A percentile compares a stretch with the other conserved stretches of the same genome.
These are phyloP conservation scores for Delphinella strobiligena DNA, from an alignment of 2,329 filamentous ascomycete species.

Conservation along the genomic window DNA sequence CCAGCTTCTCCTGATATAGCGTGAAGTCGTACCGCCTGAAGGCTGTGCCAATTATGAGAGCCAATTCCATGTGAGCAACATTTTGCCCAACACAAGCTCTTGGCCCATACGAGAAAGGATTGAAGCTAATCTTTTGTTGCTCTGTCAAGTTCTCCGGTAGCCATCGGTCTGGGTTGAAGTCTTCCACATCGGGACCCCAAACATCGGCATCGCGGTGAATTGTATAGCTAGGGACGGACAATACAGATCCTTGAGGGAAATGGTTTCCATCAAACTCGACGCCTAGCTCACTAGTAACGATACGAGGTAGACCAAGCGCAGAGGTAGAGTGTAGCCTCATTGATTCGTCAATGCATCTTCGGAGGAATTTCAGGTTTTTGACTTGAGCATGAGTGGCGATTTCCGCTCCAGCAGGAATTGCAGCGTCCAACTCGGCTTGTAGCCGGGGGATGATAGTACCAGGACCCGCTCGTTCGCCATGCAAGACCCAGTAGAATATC, in stretches of 20 bases:
- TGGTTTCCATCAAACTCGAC: slow-evolving; percentile 14
- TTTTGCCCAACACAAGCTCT: slow-evolving; percentile 32
- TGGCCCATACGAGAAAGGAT: slow-evolving; percentile 30
- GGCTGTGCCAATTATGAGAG: slow-evolving; percentile 26
- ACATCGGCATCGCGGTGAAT: slow-evolving; percentile 29
- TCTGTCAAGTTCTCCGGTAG: slow-evolving; percentile 28
- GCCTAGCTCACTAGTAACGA: slow-evolving; percentile 16
- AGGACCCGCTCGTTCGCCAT: slow-evolving; percentile 16
- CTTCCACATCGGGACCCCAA: slow-evolving; percentile 29
- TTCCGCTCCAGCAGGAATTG: slow-evolving; percentile 12
- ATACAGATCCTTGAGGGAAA: slow-evolving; percentile 21
- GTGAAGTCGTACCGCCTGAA: slow-evolving; percentile 24
- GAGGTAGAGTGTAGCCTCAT: slow-evolving; percentile 21
- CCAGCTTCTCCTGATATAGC: slow-evolving; percentile 20
- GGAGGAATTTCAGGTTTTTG: slow-evolving; percentile 18
- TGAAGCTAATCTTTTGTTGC: slow-evolving; percentile 26
- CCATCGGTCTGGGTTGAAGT: slow-evolving; percentile 28
- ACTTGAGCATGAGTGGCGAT: slow-evolving; percentile 14
- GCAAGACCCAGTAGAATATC: slow-evolving; percentile 15
- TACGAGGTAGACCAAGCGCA: slow-evolving; percentile 14
- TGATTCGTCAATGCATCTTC: slow-evolving; percentile 20
- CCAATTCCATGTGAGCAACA: slow-evolving; percentile 30
- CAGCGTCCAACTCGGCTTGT: slow-evolving; percentile 18
- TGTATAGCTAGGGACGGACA: slow-evolving; percentile 29
- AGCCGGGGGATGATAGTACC: slow-evolving; percentile 14